Base-by-base conservation (phyloP, 2,329 filamentous ascomycete species). In the Aureobasidium vineae region DNA sequence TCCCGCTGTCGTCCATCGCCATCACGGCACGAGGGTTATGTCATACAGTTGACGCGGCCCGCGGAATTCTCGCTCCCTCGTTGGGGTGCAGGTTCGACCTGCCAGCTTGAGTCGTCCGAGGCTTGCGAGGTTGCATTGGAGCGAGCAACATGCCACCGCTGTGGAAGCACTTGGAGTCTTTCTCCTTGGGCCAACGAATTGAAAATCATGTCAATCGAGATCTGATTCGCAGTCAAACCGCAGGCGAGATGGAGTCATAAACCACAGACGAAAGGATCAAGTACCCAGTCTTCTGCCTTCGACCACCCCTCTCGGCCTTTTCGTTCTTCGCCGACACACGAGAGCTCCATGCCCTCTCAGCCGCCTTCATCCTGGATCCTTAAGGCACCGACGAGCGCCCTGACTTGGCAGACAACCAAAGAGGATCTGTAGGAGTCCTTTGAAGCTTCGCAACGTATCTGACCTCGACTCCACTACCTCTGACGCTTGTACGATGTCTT, bases 41-140 rank as follows among this genome's bases (percentile, higher is more conserved):
- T 61, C 57, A 61, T 61, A 13, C n/a, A n/a, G 57, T 47, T 61
- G 57, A 61, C 57, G 57, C 57, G 57, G 57, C 57, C 43, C 57
- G 57, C 57, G 43, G 40, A 6, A 49, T 19, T 49, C 13, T 31
- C 33, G 28, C 40, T 33, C 10, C 16, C 23, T 57, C 53, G 36
- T 13, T 54, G 28, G 21, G 7, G 8, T n/a, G 38, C 53, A 57
- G 33, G 21, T 38, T 38, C 28, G 11, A 53, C 47, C 16, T 50
- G 23, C 47, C 47, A 31, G 23, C 21, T 31, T 15, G 28, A 52
- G 50, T 38, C 10, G 50, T 23, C 26, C 28, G 50, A 38, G 50
- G n/a, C 31, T 54, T 11, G 50, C 50, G 50, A 54, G 50, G 50
- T 54, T 38, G 50, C 50, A 21, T 54, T 16, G 31, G 4, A 8